These are phyloP conservation scores for Ensete ventricosum DNA, from an alignment of 176 grass and related monocot genomes.

Conservation along the genomic window DNA sequence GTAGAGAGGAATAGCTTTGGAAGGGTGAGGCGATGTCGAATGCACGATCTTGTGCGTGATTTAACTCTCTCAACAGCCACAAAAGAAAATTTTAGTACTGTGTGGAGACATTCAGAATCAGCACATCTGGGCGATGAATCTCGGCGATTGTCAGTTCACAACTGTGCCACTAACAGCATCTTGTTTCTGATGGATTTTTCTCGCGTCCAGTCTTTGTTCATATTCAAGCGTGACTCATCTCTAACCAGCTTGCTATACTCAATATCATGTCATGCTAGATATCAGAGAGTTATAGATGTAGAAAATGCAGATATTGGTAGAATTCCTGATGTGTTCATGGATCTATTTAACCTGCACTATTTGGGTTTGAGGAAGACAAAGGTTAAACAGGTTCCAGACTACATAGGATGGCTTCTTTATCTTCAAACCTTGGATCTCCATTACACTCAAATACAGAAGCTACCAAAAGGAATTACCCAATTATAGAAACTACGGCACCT, in stretches of 20 bases:
- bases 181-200: not conserved
- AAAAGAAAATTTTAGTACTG: slow-evolving; percentile 22
- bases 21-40: slow-evolving; percentile 11
- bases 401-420: slow-evolving; percentile 24
- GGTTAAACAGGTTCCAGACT: slow-evolving; percentile 29
- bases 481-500: slow-evolving; percentile 31
- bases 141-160: slow-evolving; percentile 2
- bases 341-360: slow-evolving; percentile 37
- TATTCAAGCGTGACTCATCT: not conserved
- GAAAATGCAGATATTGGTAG: slow-evolving; percentile 21
- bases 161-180: not conserved
- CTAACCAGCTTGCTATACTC: not conserved
- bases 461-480: slow-evolving; percentile 22
- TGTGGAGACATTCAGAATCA: slow-evolving; percentile 9
- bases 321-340: slow-evolving; percentile 25
- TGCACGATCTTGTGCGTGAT: slow-evolving; percentile 45
- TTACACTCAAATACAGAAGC: slow-evolving; percentile 17
- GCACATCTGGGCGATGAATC: not conserved
- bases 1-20: slow-evolving; percentile 1
- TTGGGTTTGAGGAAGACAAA: slow-evolving; percentile 24
- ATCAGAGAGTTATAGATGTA: slow-evolving; percentile 23
- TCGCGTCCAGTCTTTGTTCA: not conserved
- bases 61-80: slow-evolving; percentile 22
- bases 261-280: not conserved
- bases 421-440: slow-evolving; percentile 34